These are phyloP conservation scores for Boletus rex-veris DNA, from an alignment of 768 basidiomycete genomes.

Conservation along the genomic window DNA sequence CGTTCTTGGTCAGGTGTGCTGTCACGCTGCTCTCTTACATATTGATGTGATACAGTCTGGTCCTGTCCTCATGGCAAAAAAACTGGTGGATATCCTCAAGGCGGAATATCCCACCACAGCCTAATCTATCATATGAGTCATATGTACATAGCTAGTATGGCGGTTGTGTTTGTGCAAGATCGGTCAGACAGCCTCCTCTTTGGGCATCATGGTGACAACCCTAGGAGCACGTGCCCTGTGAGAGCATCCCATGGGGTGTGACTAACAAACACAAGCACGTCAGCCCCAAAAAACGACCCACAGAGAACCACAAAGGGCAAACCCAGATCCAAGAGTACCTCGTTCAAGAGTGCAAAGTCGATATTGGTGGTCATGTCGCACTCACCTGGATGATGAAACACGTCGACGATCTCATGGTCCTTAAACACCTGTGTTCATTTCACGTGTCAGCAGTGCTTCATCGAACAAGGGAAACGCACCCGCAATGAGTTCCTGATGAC, in stretches of 20 bases:
- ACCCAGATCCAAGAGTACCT: constrained; percentile 47
- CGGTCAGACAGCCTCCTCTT: constrained; percentile 27
- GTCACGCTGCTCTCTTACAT: constrained; percentile 18
- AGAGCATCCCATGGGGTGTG: constrained; percentile 59
- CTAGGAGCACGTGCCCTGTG: constrained; percentile 70
- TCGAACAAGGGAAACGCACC: no score
- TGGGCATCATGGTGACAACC: constrained; percentile 39
- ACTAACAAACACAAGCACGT: constrained; percentile 24
- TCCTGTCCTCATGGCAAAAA: no score
- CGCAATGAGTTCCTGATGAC: no score
- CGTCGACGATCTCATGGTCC: no score
- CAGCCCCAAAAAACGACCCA: background rate
- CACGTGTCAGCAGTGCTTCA: no score
- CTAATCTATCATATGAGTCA: background rate
- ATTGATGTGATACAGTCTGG: no score
- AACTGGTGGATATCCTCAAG: constrained; percentile 33
- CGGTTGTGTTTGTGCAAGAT: constrained; percentile 17
- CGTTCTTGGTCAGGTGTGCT: no score
- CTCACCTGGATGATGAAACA: no score
- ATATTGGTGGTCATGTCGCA: no score
- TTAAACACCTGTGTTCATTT: no score
- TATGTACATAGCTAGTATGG: no score
- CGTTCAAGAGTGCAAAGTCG: no score
- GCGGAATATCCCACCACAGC: constrained; percentile 11
- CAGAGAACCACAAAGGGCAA: constrained; percentile 14